Base-by-base conservation (phyloP, 2,329 filamentous ascomycete genomes). In the Arthrobotrys conoides region DNA sequence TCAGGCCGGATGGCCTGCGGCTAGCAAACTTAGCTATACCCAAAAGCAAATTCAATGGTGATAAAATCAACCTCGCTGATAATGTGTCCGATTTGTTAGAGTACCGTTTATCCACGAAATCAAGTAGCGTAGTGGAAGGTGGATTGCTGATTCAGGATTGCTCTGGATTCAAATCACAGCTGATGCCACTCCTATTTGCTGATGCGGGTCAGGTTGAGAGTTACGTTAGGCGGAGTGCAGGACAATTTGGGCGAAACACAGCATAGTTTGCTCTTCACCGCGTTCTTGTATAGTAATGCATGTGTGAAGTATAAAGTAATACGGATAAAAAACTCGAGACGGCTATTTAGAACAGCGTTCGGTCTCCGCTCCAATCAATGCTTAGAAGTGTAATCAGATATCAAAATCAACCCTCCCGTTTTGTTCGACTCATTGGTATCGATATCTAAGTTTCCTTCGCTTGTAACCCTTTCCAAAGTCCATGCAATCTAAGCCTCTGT, bases 31-130 rank as follows among this genome's bases (percentile, higher is more conserved):
- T 76, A n/a, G 71, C 65, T 14, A 69, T 70, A 10, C 71, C 71
- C 0, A 76, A 76, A 33, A 76, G 65, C 46, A 76, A 76, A 59
- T 70, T 76, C 16, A 70, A 76, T 16, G 72, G 72, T 1, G 65
- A 76, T 18, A 76, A 66, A 30, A 66, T 76, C 18, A 48, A 70
- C 44, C 27, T 76, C 0, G 57, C 65, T 5, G 65, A 51, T 4
- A 70, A 76, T 33, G 49, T 70, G 27, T 70, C 66, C 18, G 48
- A 76, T 46, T 53, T 76, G 18, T 24, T 65, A 14, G 55, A 59
- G 5, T 76, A 76, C 46, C 64, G 71, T 16, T 36, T 76, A 20
- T 64, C 71, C 4, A 76, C 71, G 18, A 64, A 36, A 16, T 69
- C 71, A 9, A 76, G 36, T 30, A 49, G 22, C n/a, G 61, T 76